Conservation (phyloP, 768 basidiomycete species). For the Mycena latifolia region DNA sequence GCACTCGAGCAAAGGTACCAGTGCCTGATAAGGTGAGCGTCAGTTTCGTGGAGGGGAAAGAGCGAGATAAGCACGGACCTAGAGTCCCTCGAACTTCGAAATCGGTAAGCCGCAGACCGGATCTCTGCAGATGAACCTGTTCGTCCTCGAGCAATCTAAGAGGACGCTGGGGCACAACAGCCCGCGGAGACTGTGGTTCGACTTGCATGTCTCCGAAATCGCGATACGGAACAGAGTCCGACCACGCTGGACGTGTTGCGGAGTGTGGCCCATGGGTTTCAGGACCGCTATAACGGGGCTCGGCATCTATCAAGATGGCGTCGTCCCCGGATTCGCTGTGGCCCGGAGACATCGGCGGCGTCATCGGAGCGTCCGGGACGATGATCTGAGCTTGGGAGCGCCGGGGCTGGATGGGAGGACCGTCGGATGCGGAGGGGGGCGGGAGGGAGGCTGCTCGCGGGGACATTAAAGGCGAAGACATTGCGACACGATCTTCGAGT, state of each 20-base stretch:
- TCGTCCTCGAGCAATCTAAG: conserved; percentile 78
- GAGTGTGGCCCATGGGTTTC: conserved; percentile 37
- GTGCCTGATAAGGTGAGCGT: conserved; percentile 70
- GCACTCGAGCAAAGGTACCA: conserved; percentile 95
- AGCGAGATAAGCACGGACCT: conserved; percentile 57
- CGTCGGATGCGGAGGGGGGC: conserved; percentile 28
- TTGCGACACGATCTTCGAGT: conserved; percentile 15
- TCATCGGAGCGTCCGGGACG: conserved; percentile 71
- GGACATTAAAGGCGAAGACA: conserved; percentile 41
- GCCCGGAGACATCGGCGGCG: conserved; percentile 76
- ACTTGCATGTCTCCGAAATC: conserved; percentile 44
- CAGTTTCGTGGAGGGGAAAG: conserved; percentile 13
- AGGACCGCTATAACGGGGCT: conserved; percentile 51
- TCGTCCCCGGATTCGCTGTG: conserved; percentile 56
- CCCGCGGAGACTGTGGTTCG: conserved; percentile 33
- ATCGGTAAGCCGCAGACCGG: conserved; percentile 77
- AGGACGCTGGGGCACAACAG: conserved; percentile 52
- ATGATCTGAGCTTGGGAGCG: conserved; percentile 59
- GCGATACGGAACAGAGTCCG: conserved; percentile 31
- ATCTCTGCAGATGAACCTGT: conserved; percentile 68
- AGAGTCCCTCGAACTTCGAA: conserved; percentile 86
- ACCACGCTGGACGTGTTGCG: conserved; percentile 18
- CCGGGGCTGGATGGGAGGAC: conserved; percentile 40
- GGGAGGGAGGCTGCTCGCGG: conserved; percentile 34
- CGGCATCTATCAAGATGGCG: conserved; percentile 53